A percentile compares a stretch with the other conserved stretches of the same genome.
These are phyloP conservation scores for Hyphopichia burtonii DNA, from an alignment of 1,139 yeast genomes.

Conservation along the genomic window DNA sequence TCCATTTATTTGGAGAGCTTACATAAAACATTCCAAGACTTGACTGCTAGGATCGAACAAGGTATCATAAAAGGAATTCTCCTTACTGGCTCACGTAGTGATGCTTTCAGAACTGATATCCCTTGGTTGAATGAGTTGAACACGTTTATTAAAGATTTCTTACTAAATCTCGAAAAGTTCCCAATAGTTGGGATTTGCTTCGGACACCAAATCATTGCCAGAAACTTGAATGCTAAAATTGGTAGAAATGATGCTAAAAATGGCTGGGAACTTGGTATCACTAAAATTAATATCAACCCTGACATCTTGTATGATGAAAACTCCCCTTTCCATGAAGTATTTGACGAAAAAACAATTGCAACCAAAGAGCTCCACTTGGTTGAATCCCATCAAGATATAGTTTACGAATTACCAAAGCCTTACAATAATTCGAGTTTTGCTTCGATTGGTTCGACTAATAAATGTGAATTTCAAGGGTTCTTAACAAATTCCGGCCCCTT, in stretches of 20 bases:
- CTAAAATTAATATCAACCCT: conserved; percentile 48
- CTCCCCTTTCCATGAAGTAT: conserved; percentile 29
- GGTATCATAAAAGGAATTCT: conserved; percentile 47
- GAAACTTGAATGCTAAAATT: conserved; percentile 62
- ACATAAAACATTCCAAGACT: conserved; percentile 14
- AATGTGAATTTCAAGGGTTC: conserved; percentile 63
- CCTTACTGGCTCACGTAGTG: conserved; percentile 66
- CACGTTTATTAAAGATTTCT: conserved; percentile 34
- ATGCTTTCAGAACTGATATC: conserved; percentile 49
- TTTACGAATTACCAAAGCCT: conserved; percentile 45
- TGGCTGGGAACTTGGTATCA: conserved; percentile 77
- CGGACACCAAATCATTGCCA: conserved; percentile 79
- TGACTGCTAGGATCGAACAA: conserved; percentile 22
- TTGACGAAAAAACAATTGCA: conserved; percentile 16
- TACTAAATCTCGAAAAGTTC: conserved; percentile 23
- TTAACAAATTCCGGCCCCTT: conserved; percentile 41
- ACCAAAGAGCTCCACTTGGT: conserved; percentile 39
- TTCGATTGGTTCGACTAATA: conserved; percentile 52
- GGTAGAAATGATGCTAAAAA: conserved; percentile 45
- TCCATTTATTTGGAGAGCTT: conserved; percentile 10
- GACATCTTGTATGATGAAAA: conserved; percentile 29
- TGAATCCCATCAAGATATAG: conserved; percentile 75
- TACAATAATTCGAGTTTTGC: conserved; percentile 21
- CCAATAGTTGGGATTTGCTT: conserved; percentile 74
- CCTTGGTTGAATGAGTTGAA: conserved; percentile 55